Base-by-base conservation (phyloP, 805 yeast genomes). In the Saccharomycopsis sp. region DNA sequence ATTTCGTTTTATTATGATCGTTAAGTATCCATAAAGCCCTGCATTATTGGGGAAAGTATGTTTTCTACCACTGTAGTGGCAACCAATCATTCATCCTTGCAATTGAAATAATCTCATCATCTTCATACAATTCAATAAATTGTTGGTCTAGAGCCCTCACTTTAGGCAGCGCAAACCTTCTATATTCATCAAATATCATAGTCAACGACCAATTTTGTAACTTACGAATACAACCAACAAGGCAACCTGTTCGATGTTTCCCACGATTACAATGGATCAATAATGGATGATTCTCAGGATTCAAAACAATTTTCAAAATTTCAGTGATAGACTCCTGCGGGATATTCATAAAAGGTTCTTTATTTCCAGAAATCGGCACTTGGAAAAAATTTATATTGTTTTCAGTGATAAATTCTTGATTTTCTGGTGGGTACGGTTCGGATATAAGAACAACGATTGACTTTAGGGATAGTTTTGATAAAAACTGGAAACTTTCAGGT, bases 181-280 rank as follows among this genome's bases (percentile, higher is more conserved):
- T 68, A 64, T 93, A 93, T 59, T 93, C 98, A 56, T 93, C 97
- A 58, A 93, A 88, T 16, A 90, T 93, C 78, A 90, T 85, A 1
- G 96, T 82, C 51, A 88, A 63, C 2, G 95, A 81, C 98, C 98
- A 93, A 49, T 81, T 79, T 59, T 90, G 97, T 43, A 89, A 64
- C 55, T 93, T 71, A 49, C 98, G 67, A 27, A 93, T 71, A 58
- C 96, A 90, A 2, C 98, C 98, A 24, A 93, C 89, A 13, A 93
- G 69, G 61, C 97, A 93, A 0, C 98, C 98, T 0, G 98, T 93
- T 54, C 98, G 72, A 61, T 93, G 98, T 61, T 90, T 93, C 8
- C 98, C 98, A 48, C 96, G 68, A 64, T 93, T 93, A 64, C 98
- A 93, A 62, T 93, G 98, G 36, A 93, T 85, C 51, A 93, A 67